Evolutionary conservation across 2,329 filamentous ascomycete species (phyloP).

Genomic region (Fusarium chlamydosporum): DNA sequence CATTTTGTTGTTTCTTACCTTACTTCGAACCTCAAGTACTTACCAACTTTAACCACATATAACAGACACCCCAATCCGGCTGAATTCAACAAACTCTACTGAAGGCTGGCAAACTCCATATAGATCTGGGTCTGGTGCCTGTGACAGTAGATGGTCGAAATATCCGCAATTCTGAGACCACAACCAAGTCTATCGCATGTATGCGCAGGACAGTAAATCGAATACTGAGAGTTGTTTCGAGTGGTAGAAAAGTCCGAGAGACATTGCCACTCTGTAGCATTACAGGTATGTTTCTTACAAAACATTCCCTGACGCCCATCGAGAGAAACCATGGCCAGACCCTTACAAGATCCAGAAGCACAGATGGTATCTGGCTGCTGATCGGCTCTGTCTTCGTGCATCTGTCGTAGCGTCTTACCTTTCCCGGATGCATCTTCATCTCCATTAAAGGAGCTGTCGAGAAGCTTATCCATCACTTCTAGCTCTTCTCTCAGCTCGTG

Average conservation of each 20-base stretch:
- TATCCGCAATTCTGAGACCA: constrained; percentile 2
- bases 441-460: not conserved
- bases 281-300: constrained; percentile 42
- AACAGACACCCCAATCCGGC: not conserved
- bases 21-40: not conserved
- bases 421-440: no score
- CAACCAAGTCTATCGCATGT: constrained; percentile 11
- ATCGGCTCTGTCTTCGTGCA: not conserved
- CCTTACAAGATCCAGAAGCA: constrained; percentile 18
- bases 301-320: constrained; percentile 27
- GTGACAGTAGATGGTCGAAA: not conserved
- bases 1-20: not conserved
- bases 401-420: not conserved
- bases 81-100: not conserved
- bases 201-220: constrained; percentile 29
- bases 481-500: not conserved
- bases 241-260: constrained; percentile 25
- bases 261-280: constrained; percentile 29
- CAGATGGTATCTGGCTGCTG: constrained; percentile 8
- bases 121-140: constrained; percentile 1
- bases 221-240: not conserved
- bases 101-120: not conserved
- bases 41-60: no score
- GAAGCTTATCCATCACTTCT: not conserved
- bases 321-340: not conserved